Conservation (phyloP, 2,329 filamentous ascomycete genomes). For the Colletotrichum godetiae region DNA sequence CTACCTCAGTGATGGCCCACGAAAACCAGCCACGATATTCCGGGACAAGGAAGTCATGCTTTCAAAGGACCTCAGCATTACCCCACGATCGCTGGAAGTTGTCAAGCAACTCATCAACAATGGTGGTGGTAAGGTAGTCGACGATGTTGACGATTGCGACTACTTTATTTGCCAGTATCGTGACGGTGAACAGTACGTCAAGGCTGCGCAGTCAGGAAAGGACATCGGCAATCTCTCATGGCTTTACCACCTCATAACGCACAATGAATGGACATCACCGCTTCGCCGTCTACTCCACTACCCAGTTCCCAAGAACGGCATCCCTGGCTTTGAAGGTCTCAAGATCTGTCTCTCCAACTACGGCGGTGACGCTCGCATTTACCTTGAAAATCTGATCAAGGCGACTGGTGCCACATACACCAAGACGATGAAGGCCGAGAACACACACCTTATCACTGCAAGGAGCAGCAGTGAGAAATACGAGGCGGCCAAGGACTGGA, state of each 20-base stretch:
- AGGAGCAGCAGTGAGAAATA: constrained; percentile 93
- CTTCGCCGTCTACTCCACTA: constrained; percentile 89
- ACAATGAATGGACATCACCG: constrained; percentile 90
- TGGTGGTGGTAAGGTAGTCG: constrained; percentile 77
- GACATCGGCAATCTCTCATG: constrained; percentile 93
- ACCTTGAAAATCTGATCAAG: constrained; percentile 90
- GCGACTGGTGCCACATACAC: constrained; percentile 90
- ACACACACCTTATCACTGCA: constrained; percentile 95
- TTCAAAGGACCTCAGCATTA: constrained; percentile 78
- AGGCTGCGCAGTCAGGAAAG: constrained; percentile 80
- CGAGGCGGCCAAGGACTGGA: constrained; percentile 91
- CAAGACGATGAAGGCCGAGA: constrained; percentile 93
- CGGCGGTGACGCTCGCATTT: constrained; percentile 90
- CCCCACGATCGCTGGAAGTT: constrained; percentile 72
- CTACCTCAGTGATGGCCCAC: constrained; percentile 53
- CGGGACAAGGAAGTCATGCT: constrained; percentile 82
- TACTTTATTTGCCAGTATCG: constrained; percentile 91
- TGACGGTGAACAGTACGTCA: constrained; percentile 81
- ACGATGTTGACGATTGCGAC: constrained; percentile 75
- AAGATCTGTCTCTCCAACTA: constrained; percentile 96
- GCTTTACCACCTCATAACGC: constrained; percentile 92
- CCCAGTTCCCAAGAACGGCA: constrained; percentile 79
- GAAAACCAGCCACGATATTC: constrained; percentile 78
- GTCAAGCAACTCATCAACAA: constrained; percentile 77
- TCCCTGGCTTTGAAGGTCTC: constrained; percentile 81